Percentiles rank a stretch among this genome's conserved stretches.
phyloP scores from a whole-genome alignment of 148 eudicot genomes.

The Beta vulgaris region DNA sequence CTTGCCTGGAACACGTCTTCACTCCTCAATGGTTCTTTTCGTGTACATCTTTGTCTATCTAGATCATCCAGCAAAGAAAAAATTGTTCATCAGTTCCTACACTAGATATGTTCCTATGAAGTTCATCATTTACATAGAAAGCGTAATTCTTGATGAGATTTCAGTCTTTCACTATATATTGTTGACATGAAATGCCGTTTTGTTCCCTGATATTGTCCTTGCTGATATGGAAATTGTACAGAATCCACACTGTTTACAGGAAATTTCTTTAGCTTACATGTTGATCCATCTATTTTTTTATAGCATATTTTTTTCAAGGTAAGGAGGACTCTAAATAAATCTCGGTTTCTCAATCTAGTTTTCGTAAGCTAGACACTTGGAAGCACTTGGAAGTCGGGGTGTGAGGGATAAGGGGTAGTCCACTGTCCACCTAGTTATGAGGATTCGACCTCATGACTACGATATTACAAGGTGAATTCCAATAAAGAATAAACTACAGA shows the following conservation, averaged over 20 bases:
- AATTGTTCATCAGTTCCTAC: background rate
- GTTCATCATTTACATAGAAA: background rate
- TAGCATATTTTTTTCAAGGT: too few relatives aligned
- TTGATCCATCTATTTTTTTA: too few relatives aligned
- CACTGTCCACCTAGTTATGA: too few relatives aligned
- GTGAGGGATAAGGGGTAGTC: too few relatives aligned
- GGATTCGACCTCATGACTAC: too few relatives aligned
- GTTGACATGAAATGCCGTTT: background rate
- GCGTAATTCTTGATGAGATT: background rate
- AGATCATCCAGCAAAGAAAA: background rate
- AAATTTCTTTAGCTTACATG: background rate
- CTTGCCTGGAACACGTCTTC: background rate
- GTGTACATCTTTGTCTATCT: background rate
- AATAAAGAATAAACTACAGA: too few relatives aligned
- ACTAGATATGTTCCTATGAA: background rate
- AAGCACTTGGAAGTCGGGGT: too few relatives aligned
- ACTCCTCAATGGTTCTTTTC: background rate
- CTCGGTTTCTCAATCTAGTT: too few relatives aligned
- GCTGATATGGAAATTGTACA: background rate
- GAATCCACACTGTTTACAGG: too few relatives aligned
- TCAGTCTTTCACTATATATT: background rate
- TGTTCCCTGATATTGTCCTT: background rate
- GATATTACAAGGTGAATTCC: too few relatives aligned
- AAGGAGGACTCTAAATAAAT: too few relatives aligned
- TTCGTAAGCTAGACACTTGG: too few relatives aligned